Conservation (phyloP, 2,329 filamentous ascomycete species). For the Orbilia blumenaviensis region DNA sequence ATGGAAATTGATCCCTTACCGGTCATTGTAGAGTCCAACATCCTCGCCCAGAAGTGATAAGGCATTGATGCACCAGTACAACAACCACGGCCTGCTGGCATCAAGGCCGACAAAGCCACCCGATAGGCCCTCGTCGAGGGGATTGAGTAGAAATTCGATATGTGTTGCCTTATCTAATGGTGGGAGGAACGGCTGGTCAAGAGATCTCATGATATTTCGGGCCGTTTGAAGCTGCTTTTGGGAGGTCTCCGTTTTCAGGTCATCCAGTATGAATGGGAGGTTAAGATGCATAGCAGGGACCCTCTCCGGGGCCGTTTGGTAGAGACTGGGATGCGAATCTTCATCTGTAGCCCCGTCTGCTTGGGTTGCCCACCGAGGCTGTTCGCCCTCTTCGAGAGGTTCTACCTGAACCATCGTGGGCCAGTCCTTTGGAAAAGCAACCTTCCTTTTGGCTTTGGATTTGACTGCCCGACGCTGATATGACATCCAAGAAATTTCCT, state of each 20-base stretch:
- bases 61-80: slow-evolving; percentile 88
- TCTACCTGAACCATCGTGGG: slow-evolving; percentile 12
- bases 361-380: background rate
- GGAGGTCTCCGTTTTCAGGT: slow-evolving; percentile 45
- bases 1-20: slow-evolving; percentile 61
- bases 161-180: slow-evolving; percentile 37
- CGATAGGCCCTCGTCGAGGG: slow-evolving; percentile 66
- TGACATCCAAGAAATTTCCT: slow-evolving; percentile 23
- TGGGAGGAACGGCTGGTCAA: slow-evolving; percentile 23
- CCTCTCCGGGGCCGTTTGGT: background rate
- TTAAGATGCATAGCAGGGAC: slow-evolving; percentile 33
- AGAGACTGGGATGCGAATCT: background rate
- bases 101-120: slow-evolving; percentile 77
- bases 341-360: background rate
- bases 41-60: slow-evolving; percentile 81
- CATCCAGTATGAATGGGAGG: slow-evolving; percentile 44
- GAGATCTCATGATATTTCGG: slow-evolving; percentile 29
- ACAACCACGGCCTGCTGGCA: slow-evolving; percentile 88
- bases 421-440: slow-evolving; percentile 24
- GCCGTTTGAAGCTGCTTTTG: slow-evolving; percentile 36
- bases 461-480: slow-evolving; percentile 10
- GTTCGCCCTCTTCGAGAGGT: background rate
- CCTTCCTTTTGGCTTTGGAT: slow-evolving; percentile 33
- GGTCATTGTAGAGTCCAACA: slow-evolving; percentile 70
- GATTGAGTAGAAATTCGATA: slow-evolving; percentile 65